Conservation (phyloP, 2,329 filamentous ascomycete genomes). For the Zasmidium cellare region DNA sequence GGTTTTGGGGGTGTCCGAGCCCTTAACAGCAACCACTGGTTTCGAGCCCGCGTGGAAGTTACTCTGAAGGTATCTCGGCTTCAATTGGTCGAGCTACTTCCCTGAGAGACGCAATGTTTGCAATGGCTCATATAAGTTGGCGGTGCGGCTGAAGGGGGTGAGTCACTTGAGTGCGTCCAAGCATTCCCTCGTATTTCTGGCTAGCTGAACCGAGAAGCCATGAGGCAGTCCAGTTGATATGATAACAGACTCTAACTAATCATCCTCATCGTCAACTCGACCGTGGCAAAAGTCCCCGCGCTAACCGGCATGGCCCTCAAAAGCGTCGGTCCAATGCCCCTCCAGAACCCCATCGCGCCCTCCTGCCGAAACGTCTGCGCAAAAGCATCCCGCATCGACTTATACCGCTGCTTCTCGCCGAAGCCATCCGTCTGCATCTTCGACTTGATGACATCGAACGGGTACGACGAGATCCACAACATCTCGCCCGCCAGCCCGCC, state of each 20-base stretch:
- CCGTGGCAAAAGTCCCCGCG: slow-evolving; percentile 92
- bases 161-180: background rate
- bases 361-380: slow-evolving; percentile 75
- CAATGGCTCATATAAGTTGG: background rate
- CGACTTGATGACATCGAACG: slow-evolving; percentile 96
- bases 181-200: too few relatives aligned
- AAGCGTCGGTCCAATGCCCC: slow-evolving; percentile 85
- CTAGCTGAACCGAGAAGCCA: too few relatives aligned
- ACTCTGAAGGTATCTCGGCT: background rate
- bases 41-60: background rate
- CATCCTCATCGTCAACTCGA: slow-evolving; percentile 41
- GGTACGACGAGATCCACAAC: slow-evolving; percentile 90
- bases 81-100: background rate
- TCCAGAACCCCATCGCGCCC: slow-evolving; percentile 87
- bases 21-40: background rate
- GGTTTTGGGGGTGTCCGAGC: background rate
- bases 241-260: slow-evolving; percentile 32
- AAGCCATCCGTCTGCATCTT: slow-evolving; percentile 99
- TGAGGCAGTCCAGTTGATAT: too few relatives aligned
- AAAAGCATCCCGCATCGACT: slow-evolving; percentile 86
- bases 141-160: background rate
- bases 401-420: slow-evolving; percentile 69
- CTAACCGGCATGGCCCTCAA: slow-evolving; percentile 95
- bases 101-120: background rate
- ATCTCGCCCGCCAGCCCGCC: slow-evolving; percentile 92